Percentiles rank a stretch among this genome's conserved stretches.
These are phyloP conservation scores for Houttuynia cordata DNA, from an alignment of 164 flowering plant species.

Conservation along the genomic window DNA sequence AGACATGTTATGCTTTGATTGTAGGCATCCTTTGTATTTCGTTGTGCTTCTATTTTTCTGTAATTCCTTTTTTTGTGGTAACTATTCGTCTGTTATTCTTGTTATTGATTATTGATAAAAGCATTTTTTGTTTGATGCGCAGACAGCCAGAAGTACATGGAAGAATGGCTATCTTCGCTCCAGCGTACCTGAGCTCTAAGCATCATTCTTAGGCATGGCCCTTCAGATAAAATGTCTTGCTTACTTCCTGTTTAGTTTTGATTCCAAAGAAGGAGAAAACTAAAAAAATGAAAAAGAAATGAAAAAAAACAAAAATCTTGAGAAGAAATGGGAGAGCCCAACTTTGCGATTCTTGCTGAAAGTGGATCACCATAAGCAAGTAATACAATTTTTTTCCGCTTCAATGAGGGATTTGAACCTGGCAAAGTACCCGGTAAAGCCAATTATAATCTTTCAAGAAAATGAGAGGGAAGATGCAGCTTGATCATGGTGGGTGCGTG, in stretches of 20 bases:
- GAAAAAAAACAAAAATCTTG: not conserved
- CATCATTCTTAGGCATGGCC: not conserved
- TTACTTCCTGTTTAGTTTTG: not conserved
- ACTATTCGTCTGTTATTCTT: not conserved
- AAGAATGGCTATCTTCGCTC: constrained; percentile 12
- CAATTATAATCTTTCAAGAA: not conserved
- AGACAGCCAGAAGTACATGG: constrained; percentile 10
- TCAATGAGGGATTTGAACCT: not conserved
- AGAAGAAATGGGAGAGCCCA: not conserved
- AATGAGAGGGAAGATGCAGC: not conserved
- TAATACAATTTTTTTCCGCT: not conserved
- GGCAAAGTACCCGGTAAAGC: not conserved
- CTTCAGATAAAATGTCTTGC: not conserved
- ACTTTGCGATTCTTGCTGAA: not conserved
- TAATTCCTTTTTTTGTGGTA: no score
- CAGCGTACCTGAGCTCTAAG: constrained; percentile 1
- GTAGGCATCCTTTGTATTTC: not conserved
- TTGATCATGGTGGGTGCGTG: not conserved
- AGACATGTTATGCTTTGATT: no score
- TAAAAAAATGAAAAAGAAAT: not conserved
- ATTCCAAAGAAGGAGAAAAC: not conserved
- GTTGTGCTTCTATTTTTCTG: not conserved
- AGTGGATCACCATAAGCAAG: not conserved
- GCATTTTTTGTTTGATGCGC: not conserved
- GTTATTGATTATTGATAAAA: no score